A percentile compares a stretch with the other conserved stretches of the same genome.
Conservation (phyloP, 805 yeast genomes). For the Cyberlindnera mrakii region DNA sequence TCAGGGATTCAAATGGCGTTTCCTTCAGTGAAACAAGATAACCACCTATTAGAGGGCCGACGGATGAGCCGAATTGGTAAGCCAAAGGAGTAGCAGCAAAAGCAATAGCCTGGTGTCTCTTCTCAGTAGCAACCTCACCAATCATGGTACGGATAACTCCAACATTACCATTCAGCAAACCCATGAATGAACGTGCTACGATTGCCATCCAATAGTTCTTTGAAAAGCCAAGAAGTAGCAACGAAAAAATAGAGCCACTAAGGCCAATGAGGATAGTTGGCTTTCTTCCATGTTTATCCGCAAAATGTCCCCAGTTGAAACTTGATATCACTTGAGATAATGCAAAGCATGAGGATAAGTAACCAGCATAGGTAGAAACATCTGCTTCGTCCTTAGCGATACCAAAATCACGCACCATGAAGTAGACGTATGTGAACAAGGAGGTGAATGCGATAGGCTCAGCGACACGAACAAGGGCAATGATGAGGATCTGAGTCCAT, state of each 20-base stretch:
- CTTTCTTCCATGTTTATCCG: constrained; percentile 14
- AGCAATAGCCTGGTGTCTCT: constrained; percentile 15
- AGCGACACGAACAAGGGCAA: constrained; percentile 15
- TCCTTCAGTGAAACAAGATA: constrained; percentile 8
- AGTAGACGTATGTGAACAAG: constrained; percentile 16
- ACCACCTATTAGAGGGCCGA: constrained; percentile 17
- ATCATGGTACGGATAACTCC: constrained; percentile 15
- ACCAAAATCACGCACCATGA: constrained; percentile 16
- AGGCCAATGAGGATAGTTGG: constrained; percentile 14
- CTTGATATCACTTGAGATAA: constrained; percentile 13
- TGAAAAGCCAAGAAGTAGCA: constrained; percentile 14
- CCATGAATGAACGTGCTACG: constrained; percentile 13
- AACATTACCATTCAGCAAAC: constrained; percentile 14
- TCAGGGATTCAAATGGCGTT: constrained; percentile 9
- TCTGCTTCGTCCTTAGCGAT: constrained; percentile 14
- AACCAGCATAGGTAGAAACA: constrained; percentile 14
- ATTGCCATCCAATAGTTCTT: constrained; percentile 13
- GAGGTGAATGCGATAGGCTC: constrained; percentile 18
- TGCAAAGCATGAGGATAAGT: constrained; percentile 12
- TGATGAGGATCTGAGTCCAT: constrained; percentile 12
- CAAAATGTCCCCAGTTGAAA: constrained; percentile 14
- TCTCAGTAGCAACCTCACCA: constrained; percentile 14
- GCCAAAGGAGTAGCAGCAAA: constrained; percentile 16
- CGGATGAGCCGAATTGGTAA: constrained; percentile 11
- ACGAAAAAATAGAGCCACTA: constrained; percentile 7